These are phyloP conservation scores for Candida tibetensis DNA, from an alignment of 805 yeast genomes.

Conservation along the genomic window DNA sequence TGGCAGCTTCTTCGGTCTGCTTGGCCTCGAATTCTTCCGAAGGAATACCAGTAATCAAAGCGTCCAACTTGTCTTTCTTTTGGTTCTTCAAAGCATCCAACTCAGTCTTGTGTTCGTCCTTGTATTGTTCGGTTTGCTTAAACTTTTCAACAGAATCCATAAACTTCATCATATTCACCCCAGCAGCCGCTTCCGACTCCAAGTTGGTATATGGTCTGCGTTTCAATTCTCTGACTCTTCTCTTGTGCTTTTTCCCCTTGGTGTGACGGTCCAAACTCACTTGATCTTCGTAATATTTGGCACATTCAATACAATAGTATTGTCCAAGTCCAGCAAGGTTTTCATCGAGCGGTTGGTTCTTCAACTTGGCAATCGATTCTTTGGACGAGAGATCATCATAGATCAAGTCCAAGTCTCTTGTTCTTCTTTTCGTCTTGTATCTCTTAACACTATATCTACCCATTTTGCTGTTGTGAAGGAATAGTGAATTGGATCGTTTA, in stretches of 20 bases:
- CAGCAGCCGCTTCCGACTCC: slow-evolving; percentile 91
- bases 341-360: slow-evolving; percentile 86
- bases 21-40: slow-evolving; percentile 8
- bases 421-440: slow-evolving; percentile 87
- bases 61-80: slow-evolving; percentile 39
- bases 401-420: slow-evolving; percentile 79
- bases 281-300: slow-evolving; percentile 83
- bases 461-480: slow-evolving; percentile 46
- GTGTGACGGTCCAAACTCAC: slow-evolving; percentile 69
- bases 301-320: slow-evolving; percentile 91
- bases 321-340: slow-evolving; percentile 93
- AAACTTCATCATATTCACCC: slow-evolving; percentile 68
- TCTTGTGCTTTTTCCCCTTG: slow-evolving; percentile 76
- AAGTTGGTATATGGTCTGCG: slow-evolving; percentile 81
- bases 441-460: slow-evolving; percentile 84
- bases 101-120: slow-evolving; percentile 44
- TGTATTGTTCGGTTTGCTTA: slow-evolving; percentile 41
- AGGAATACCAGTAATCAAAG: slow-evolving; percentile 14
- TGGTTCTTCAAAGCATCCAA: slow-evolving; percentile 32
- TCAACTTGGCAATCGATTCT: slow-evolving; percentile 60
- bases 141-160: slow-evolving; percentile 60
- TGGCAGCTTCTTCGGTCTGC: not conserved
- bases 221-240: slow-evolving; percentile 74
- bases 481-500: too few species aligned
- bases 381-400: slow-evolving; percentile 67